Evolutionary conservation across 352 stramenopile genomes (phyloP).

Genomic region (Globisporangium ultimum): DNA sequence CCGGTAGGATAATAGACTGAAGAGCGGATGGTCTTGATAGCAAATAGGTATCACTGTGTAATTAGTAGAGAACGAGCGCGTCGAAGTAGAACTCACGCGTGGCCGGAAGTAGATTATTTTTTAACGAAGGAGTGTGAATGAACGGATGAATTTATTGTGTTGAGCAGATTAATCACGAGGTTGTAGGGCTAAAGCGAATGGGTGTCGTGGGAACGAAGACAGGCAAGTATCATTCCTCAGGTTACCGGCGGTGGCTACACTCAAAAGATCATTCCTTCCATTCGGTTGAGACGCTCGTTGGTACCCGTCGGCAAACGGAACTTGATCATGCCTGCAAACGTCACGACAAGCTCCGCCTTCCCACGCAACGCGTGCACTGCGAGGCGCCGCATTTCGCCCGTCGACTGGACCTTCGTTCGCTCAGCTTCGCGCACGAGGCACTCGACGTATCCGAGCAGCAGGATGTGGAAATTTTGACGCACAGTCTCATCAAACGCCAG

Average conservation of each 20-base stretch:
- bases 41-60: background rate
- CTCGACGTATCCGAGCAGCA: slow-evolving; percentile 86
- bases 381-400: slow-evolving; percentile 50
- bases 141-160: slow-evolving; percentile 11
- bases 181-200: too few relatives aligned
- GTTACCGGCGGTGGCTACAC: background rate
- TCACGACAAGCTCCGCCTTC: slow-evolving; percentile 82
- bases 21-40: background rate
- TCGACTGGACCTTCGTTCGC: slow-evolving; percentile 63
- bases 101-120: background rate
- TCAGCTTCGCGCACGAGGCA: slow-evolving; percentile 83
- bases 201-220: too few relatives aligned
- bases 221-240: background rate
- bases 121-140: background rate
- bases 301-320: slow-evolving; percentile 77
- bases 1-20: slow-evolving; percentile 12
- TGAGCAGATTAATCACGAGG: background rate
- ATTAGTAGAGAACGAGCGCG: background rate
- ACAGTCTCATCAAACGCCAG: slow-evolving; percentile 76
- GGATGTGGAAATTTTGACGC: slow-evolving; percentile 81
- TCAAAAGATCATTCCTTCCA: slow-evolving; percentile 89
- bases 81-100: slow-evolving; percentile 2
- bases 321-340: slow-evolving; percentile 88
- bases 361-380: slow-evolving; percentile 49
- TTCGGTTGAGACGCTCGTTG: slow-evolving; percentile 82